Evolutionary conservation across 2,329 filamentous ascomycete genomes (phyloP), one percentile per base, ranked within the genome.

Genomic region (Epichloe sibirici): DNA sequence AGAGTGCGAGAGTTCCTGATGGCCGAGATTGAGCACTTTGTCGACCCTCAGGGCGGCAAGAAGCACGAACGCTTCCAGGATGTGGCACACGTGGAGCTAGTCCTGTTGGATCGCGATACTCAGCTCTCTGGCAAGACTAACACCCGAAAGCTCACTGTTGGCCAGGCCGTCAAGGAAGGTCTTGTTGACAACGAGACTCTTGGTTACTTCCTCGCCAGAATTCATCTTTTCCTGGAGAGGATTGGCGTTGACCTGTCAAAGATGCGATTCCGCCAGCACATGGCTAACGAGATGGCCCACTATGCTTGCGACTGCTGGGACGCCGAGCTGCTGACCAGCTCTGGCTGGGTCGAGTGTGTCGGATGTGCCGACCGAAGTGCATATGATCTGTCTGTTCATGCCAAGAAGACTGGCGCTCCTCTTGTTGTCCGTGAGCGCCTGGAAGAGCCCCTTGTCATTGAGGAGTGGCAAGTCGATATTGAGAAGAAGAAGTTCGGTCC

Each of bases 291-390:
- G 64, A 81, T 81, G 77, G 79, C 93, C 15, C 93, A 98, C 71
- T 98, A 98, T 67, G 93, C 93, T 46, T 80, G 84, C 52, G 93
- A 98, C 74, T 98, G 93, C 74, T 97, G 93, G 93, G 93, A 98
- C 69, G 91, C 90, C 13, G 93, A 98, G 70, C 75, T 98, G 52
- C 76, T 86, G 57, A 97, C 88, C 53, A 90, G 86, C 56, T 90
- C 90, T 63, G 93, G 93, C 67, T 98, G 93, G 93, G 88, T 97
- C 57, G 93, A 98, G 75, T 97, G 91, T 68, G 91, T 97, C 63
- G 93, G 93, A 57, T 97, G 93, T 69, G 93, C 93, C 56, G 91
- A 96, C 68, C 83, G 93, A 63, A 95, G 88, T 66, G 93, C 93
- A 21, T 98, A 95, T 69, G 93, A 98, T 70, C 70, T 97, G 67